phyloP scores from a whole-genome alignment of 768 basidiomycete species.

The Lyophyllum decastes region DNA sequence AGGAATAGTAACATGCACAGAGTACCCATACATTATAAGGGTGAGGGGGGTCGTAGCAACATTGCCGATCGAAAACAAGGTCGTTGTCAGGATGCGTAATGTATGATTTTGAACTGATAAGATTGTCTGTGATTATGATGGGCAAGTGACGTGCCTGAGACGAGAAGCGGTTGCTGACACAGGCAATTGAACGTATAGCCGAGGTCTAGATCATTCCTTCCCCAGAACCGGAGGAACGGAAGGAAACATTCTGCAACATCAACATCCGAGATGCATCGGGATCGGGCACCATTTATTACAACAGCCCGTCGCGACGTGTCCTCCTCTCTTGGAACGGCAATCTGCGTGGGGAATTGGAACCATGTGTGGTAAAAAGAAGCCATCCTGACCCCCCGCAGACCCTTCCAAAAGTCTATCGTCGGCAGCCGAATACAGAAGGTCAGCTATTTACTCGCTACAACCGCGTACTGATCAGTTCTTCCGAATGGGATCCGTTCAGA shows the following conservation, averaged over 20 bases:
- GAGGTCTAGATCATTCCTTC: constrained; percentile 28
- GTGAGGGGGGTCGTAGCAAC: not conserved
- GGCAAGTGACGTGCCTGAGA: constrained; percentile 23
- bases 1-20: too few species aligned
- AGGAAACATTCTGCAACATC: constrained; percentile 15
- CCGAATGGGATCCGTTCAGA: constrained; percentile 23
- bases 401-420: constrained; percentile 14
- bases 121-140: constrained; percentile 14
- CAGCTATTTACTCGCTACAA: constrained; percentile 3
- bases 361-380: constrained; percentile 8
- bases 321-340: constrained; percentile 24
- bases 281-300: constrained; percentile 26
- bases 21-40: too few species aligned
- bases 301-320: constrained; percentile 24
- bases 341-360: constrained; percentile 24
- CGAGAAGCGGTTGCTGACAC: constrained; percentile 6
- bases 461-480: constrained; percentile 6
- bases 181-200: constrained; percentile 22
- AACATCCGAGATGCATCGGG: constrained; percentile 36
- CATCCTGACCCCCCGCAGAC: constrained; percentile 1
- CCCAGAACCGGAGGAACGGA: constrained; percentile 36
- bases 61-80: constrained; percentile 11
- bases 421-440: constrained; percentile 9
- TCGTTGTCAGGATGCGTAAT: constrained; percentile 1
- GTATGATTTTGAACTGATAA: constrained; percentile 17